These are phyloP conservation scores for Vitis riparia DNA, from an alignment of 164 flowering plant genomes.

Conservation along the genomic window DNA sequence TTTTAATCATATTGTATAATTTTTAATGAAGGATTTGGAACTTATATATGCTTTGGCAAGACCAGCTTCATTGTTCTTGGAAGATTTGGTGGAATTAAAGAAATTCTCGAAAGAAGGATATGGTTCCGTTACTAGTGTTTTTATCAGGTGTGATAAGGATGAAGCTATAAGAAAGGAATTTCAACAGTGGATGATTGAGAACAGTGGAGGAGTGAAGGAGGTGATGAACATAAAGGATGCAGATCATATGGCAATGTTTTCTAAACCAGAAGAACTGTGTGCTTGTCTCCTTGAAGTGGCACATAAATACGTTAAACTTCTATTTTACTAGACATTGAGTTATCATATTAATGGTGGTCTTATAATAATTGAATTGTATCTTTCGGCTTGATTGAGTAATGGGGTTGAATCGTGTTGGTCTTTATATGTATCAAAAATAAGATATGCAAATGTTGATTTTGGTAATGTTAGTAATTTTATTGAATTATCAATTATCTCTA, in stretches of 20 bases:
- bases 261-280: slow-evolving; percentile 14
- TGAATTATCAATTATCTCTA: too few species aligned
- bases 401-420: too few species aligned
- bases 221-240: slow-evolving; percentile 22
- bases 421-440: too few species aligned
- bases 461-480: too few species aligned
- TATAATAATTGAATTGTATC: too few species aligned
- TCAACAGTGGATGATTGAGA: slow-evolving; percentile 40
- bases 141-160: slow-evolving; percentile 26
- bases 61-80: slow-evolving; percentile 11
- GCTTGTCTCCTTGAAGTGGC: slow-evolving; percentile 25
- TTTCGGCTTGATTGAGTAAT: too few species aligned
- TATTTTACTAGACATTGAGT: too few species aligned
- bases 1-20: too few species aligned
- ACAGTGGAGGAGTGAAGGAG: slow-evolving; percentile 6
- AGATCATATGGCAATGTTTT: slow-evolving; percentile 34
- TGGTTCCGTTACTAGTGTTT: slow-evolving; percentile 34
- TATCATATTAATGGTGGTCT: too few species aligned
- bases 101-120: slow-evolving; percentile 22
- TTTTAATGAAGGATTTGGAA: slow-evolving; percentile 24
- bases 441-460: too few species aligned
- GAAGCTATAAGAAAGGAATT: slow-evolving; percentile 5
- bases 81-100: slow-evolving; percentile 13
- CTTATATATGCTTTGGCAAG: slow-evolving; percentile 26
- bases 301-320: slow-evolving; percentile 8